Conservation (phyloP, 2,329 filamentous ascomycete species). For the Aspergillus sp. region DNA sequence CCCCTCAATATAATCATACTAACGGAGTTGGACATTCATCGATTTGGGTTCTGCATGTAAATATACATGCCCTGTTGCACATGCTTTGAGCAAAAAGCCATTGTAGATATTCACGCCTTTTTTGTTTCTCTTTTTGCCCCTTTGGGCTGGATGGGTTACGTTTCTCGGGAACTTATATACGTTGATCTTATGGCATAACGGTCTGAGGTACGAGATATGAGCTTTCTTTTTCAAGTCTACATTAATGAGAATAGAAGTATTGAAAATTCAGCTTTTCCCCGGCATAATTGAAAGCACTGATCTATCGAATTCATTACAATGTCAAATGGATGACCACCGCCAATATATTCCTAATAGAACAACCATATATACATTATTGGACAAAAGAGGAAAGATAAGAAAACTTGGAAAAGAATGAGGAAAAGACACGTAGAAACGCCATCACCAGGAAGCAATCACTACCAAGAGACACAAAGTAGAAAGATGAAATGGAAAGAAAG, state of each 20-base stretch:
- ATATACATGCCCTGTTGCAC: not conserved
- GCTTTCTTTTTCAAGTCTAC: too few relatives aligned
- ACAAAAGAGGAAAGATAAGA: not conserved
- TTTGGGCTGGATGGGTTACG: not conserved
- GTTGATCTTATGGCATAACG: not conserved
- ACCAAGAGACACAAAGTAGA: not conserved
- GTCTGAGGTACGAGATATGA: too few relatives aligned
- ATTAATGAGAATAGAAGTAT: too few relatives aligned
- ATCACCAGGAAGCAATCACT: not conserved
- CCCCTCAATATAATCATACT: not conserved
- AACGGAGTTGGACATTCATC: not conserved
- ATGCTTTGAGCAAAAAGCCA: not conserved
- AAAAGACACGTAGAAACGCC: not conserved
- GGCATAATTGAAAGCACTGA: too few relatives aligned
- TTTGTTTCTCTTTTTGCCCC: too few relatives aligned
- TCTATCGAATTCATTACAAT: not conserved
- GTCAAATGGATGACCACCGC: constrained; percentile 5
- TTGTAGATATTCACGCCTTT: not conserved
- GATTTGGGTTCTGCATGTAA: not conserved
- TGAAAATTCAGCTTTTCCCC: too few relatives aligned
- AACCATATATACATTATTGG: constrained; percentile 7
- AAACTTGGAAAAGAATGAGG: not conserved
- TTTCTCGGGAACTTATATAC: not conserved
- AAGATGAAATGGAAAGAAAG: constrained; percentile 1
- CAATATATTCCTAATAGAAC: constrained; percentile 8